Percentiles rank a stretch among this genome's conserved stretches.
phyloP scores from a whole-genome alignment of 2,329 filamentous ascomycete species.

The Endothia cerciana region DNA sequence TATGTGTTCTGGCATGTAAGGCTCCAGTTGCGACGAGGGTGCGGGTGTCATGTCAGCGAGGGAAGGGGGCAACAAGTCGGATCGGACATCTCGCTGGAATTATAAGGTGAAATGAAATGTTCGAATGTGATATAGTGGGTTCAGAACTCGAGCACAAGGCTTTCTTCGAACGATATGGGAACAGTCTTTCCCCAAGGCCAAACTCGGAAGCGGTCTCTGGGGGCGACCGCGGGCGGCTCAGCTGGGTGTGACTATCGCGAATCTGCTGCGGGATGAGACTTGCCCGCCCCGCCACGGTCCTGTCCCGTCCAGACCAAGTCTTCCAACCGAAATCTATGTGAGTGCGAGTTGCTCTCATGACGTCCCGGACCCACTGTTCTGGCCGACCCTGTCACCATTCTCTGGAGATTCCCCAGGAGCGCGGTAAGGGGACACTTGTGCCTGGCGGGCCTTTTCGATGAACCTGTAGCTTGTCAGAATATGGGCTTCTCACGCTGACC shows the following conservation, averaged over 20 bases:
- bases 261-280: neutral
- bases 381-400: neutral
- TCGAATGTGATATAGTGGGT: neutral
- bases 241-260: neutral
- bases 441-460: slow-evolving; percentile 23
- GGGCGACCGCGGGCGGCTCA: neutral
- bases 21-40: too few species aligned
- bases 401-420: neutral
- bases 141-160: neutral
- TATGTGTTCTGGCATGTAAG: too few species aligned
- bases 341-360: neutral
- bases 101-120: neutral
- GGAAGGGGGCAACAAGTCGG: neutral
- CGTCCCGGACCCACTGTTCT: neutral
- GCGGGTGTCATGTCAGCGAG: too few species aligned
- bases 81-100: neutral
- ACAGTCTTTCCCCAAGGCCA: neutral
- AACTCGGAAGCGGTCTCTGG: neutral
- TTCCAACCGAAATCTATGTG: neutral
- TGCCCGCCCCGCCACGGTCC: neutral
- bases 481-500: too few species aligned
- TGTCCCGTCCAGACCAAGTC: neutral
- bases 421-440: slow-evolving; percentile 9
- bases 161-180: neutral
- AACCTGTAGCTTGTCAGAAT: slow-evolving; percentile 15